phyloP scores from a whole-genome alignment of 805 yeast genomes.

The Wickerhamomyces strasburgensis region DNA sequence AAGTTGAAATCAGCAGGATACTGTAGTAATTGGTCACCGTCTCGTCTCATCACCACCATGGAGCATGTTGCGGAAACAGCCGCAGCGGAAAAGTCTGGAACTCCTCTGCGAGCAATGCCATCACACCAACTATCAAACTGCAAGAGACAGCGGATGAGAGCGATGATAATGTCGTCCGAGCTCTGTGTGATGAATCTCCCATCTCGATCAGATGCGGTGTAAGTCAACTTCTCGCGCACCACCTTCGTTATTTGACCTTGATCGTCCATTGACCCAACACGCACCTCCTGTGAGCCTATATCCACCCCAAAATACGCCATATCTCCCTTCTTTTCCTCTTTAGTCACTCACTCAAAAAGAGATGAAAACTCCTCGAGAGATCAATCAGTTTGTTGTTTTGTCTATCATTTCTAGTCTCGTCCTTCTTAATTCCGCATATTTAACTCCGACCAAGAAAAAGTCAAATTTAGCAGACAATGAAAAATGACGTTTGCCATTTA shows the following conservation, averaged over 20 bases:
- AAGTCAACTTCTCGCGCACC: slow-evolving; percentile 19
- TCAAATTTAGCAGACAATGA: too few species aligned
- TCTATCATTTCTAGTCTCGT: too few species aligned
- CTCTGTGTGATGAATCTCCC: slow-evolving; percentile 34
- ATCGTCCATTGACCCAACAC: slow-evolving; percentile 31
- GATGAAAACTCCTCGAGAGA: too few species aligned
- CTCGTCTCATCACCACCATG: slow-evolving; percentile 39
- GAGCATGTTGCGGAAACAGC: slow-evolving; percentile 68
- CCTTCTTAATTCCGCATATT: too few species aligned
- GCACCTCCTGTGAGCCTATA: slow-evolving; percentile 46
- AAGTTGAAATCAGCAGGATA: slow-evolving; percentile 28
- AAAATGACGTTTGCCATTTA: too few species aligned
- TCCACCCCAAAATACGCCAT: slow-evolving; percentile 36
- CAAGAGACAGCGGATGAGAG: slow-evolving; percentile 41
- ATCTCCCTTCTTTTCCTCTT: not conserved
- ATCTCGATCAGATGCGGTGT: slow-evolving; percentile 20
- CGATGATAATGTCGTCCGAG: slow-evolving; percentile 30
- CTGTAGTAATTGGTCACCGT: slow-evolving; percentile 22
- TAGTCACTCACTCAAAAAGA: too few species aligned
- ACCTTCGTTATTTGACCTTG: slow-evolving; percentile 16
- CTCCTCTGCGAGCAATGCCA: not conserved
- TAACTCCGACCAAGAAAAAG: too few species aligned
- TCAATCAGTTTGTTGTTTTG: too few species aligned
- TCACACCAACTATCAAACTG: too few species aligned
- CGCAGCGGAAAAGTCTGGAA: not conserved